phyloP scores from a whole-genome alignment of 1,139 yeast genomes.

The Debaryomyces sp. region DNA sequence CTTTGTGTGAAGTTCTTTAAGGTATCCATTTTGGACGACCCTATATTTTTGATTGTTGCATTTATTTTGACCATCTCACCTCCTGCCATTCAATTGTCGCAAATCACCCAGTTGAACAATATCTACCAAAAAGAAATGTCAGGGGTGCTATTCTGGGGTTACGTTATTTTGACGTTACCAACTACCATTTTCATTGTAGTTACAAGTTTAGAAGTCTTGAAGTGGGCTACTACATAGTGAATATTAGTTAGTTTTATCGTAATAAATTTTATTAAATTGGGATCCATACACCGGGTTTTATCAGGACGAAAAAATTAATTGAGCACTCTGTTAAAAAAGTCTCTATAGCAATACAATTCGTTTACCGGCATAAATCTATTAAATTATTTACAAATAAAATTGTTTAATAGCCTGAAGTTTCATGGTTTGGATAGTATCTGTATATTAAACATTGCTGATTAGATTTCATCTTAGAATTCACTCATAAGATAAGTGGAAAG shows the following conservation, averaged over 20 bases:
- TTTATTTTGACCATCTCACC: slow-evolving; percentile 78
- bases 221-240: slow-evolving; percentile 36
- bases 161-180: slow-evolving; percentile 74
- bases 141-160: slow-evolving; percentile 86
- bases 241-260: not conserved
- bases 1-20: slow-evolving; percentile 63
- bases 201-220: slow-evolving; percentile 64
- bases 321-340: not conserved
- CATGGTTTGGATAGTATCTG: not conserved
- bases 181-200: slow-evolving; percentile 77
- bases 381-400: not conserved
- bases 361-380: not conserved
- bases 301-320: not conserved
- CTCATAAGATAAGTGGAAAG: not conserved
- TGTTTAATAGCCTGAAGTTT: not conserved
- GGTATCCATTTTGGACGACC: slow-evolving; percentile 78
- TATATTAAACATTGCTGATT: not conserved
- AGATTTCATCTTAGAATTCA: not conserved
- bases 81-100: slow-evolving; percentile 83
- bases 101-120: slow-evolving; percentile 76
- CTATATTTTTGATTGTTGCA: slow-evolving; percentile 76
- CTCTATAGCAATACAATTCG: slow-evolving; percentile 1
- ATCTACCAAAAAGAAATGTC: slow-evolving; percentile 83
- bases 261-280: not conserved
- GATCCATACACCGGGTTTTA: slow-evolving; percentile 5